Percentiles rank a stretch among this genome's conserved stretches.
phyloP scores from a whole-genome alignment of 192 early-diverging fungal genomes.

The Backusella morwellensis region DNA sequence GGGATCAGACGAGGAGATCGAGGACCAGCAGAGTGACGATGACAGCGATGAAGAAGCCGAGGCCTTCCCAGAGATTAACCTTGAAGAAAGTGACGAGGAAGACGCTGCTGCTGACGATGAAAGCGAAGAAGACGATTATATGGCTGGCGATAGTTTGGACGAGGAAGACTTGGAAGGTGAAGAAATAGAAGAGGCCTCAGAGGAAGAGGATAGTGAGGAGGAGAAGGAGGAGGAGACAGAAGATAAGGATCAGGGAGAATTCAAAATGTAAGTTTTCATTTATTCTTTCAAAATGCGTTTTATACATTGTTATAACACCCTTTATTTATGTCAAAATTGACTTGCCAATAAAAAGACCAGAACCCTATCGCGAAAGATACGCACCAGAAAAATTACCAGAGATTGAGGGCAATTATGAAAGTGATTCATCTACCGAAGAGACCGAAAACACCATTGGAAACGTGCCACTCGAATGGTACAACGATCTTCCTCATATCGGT shows the following conservation, averaged over 20 bases:
- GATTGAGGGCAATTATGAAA: constrained; percentile 92
- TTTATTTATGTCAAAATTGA: neutral
- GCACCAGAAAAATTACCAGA: constrained; percentile 60
- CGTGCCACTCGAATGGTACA: constrained; percentile 97
- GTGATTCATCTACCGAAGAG: constrained; percentile 92
- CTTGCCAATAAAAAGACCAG: neutral
- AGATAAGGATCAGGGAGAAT: neutral
- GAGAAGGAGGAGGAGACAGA: constrained; percentile 25
- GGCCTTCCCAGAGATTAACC: constrained; percentile 27
- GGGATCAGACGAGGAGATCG: constrained; percentile 48
- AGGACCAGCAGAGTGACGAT: constrained; percentile 29
- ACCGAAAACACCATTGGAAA: constrained; percentile 91
- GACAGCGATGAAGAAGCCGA: constrained; percentile 45
- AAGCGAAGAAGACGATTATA: constrained; percentile 45
- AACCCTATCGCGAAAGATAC: neutral
- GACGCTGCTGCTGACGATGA: constrained; percentile 50
- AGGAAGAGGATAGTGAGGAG: constrained; percentile 8
- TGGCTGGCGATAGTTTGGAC: constrained; percentile 41
- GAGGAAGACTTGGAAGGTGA: constrained; percentile 45
- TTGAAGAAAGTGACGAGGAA: constrained; percentile 39
- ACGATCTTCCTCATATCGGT: constrained; percentile 95
- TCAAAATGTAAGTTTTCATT: constrained; percentile 8
- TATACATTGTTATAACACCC: neutral
- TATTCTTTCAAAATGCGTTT: neutral
- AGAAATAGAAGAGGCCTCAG: constrained; percentile 36